Evolutionary conservation across 768 basidiomycete species (phyloP), one percentile per base, ranked within the genome.

Genomic region (Termitomyces sp.): DNA sequence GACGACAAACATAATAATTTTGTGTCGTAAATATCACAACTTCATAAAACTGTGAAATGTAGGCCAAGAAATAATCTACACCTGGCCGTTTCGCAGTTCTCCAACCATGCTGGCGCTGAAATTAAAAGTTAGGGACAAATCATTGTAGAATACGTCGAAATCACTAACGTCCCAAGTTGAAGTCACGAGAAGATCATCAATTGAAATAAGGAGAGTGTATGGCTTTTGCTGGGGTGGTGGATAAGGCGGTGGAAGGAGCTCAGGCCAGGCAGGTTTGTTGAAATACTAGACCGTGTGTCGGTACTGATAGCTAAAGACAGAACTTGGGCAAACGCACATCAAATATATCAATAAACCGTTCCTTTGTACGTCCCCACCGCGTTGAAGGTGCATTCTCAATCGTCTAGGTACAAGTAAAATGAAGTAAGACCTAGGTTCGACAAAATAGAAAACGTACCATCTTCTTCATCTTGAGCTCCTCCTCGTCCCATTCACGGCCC

Each of bases 31-130:
- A 99, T 55, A 99, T 79, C 36, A 98, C 96, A 58, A 98, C 85
- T 77, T 99, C 97, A 70, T 94, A 99, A 77, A 98, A 99, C 68
- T 98, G 96, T 0, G 94, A 93, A 50, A 99, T 84, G 71, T 99
- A 99, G 30, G 85, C 95, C 36, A 99, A 80, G 83, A 99, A 99
- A 75, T 99, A 98, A 69, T 99, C 97, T 16, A 95, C 91, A 4
- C 97, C 97, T 1, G 97, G 96, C 36, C 97, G 86, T 75, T 98
- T 99, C 6, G 95, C 96, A 3, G 96, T 98, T 63, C 93, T 81
- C 96, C 97, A 99, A 54, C 97, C 97, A 66, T 92, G 81, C 75
- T 92, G 84, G 56, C 95, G 86, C 94, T 97, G 60, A 36, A 45
- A 20, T n/a, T 39, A 52, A 36, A 57, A 50, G 13, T 54, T 37